A percentile compares a stretch with the other conserved stretches of the same genome.
Evolutionary conservation across 768 basidiomycete species (phyloP).

Genomic region (Leccinum uliginosum): DNA sequence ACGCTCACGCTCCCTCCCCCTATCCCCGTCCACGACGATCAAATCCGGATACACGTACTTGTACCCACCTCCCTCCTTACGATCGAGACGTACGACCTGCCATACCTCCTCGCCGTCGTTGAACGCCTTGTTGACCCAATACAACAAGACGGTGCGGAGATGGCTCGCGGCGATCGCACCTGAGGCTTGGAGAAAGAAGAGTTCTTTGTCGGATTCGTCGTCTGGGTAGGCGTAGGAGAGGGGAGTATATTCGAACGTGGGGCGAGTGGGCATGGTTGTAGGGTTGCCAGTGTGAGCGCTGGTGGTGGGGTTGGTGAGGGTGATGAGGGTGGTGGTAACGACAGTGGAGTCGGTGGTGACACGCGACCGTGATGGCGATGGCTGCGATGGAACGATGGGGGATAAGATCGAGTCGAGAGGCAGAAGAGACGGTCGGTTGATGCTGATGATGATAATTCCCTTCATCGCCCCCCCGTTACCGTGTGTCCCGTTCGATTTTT

Average conservation of each 20-base stretch:
- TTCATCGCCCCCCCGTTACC: slow-evolving; percentile 3
- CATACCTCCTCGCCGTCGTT: slow-evolving; percentile 22
- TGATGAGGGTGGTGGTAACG: not conserved
- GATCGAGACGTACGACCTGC: slow-evolving; percentile 25
- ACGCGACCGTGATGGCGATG: not conserved
- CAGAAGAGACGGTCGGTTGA: not conserved
- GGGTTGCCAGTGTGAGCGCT: not conserved
- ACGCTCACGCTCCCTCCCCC: slow-evolving; percentile 2
- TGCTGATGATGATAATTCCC: not conserved
- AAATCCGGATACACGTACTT: slow-evolving; percentile 27
- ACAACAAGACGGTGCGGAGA: slow-evolving; percentile 16
- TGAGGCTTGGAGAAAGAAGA: slow-evolving; percentile 20
- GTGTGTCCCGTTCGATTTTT: slow-evolving; percentile 5
- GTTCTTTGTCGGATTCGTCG: slow-evolving; percentile 22
- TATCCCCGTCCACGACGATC: slow-evolving; percentile 20
- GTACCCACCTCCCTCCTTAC: slow-evolving; percentile 3
- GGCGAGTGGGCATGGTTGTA: slow-evolving; percentile 5
- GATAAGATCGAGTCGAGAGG: not conserved
- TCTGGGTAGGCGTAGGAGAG: slow-evolving; percentile 21
- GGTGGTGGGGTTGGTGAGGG: not conserved
- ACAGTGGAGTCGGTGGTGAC: not conserved
- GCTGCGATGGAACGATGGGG: not conserved
- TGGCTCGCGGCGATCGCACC: slow-evolving; percentile 3
- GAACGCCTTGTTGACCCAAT: slow-evolving; percentile 26
- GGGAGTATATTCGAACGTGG: slow-evolving; percentile 20